phyloP scores from a whole-genome alignment of 371 early-diverging fungal species.

The Mucor racemosus region DNA sequence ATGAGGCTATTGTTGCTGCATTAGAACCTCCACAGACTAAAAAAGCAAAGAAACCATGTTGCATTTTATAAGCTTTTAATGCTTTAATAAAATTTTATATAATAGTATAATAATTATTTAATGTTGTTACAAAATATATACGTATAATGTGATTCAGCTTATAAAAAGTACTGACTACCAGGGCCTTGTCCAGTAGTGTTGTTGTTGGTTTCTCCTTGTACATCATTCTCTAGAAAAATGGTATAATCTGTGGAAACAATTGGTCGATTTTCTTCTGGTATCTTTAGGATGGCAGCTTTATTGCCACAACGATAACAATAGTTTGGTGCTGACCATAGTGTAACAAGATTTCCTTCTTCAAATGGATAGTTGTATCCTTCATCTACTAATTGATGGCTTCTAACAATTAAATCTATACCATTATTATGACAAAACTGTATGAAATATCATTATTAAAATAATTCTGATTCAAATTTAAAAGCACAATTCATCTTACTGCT shows the following conservation, averaged over 20 bases:
- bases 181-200: conserved; percentile 30
- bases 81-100: neutral
- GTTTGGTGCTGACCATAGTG: conserved; percentile 99
- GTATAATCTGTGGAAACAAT: conserved; percentile 78
- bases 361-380: conserved; percentile 99
- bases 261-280: conserved; percentile 80
- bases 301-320: conserved; percentile 99
- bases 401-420: conserved; percentile 89
- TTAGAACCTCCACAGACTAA: conserved; percentile 89
- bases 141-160: neutral
- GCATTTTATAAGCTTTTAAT: conserved; percentile 61
- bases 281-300: conserved; percentile 95
- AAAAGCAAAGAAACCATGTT: conserved; percentile 75
- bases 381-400: conserved; percentile 97
- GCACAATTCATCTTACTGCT: conserved; percentile 59
- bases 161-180: conserved; percentile 54
- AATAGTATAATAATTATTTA: conserved; percentile 1
- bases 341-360: conserved; percentile 95
- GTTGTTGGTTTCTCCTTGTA: conserved; percentile 40
- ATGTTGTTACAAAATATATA: conserved; percentile 2
- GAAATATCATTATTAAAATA: too few species aligned
- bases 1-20: conserved; percentile 98
- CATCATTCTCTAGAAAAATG: conserved; percentile 84
- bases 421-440: conserved; percentile 95
- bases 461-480: neutral